phyloP scores from a whole-genome alignment of 1,284 basidiomycete genomes.

The Cutaneotrichosporon dermatis region DNA sequence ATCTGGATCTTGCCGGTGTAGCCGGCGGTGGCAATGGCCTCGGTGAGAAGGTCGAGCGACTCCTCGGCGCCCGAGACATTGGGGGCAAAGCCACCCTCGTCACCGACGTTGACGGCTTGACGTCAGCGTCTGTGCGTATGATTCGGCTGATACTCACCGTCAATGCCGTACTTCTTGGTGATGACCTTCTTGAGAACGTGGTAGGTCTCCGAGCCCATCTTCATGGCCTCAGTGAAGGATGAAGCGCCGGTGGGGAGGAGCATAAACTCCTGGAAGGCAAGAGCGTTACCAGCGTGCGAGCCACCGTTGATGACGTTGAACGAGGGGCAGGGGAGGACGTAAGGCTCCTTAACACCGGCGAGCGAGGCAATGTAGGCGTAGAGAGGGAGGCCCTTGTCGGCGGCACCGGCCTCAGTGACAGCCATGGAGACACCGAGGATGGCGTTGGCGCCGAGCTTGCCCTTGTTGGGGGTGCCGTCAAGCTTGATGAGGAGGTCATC shows the following conservation, averaged over 20 bases:
- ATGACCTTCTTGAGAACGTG: slow-evolving; percentile 99
- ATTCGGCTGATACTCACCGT: slow-evolving; percentile 51
- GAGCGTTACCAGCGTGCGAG: slow-evolving; percentile 98
- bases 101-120: slow-evolving; percentile 87
- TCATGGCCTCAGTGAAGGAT: slow-evolving; percentile 94
- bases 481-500: slow-evolving; percentile 99
- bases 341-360: slow-evolving; percentile 89
- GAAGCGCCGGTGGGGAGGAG: slow-evolving; percentile 89
- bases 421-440: slow-evolving; percentile 99
- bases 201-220: slow-evolving; percentile 97
- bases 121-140: not conserved
- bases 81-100: slow-evolving; percentile 99
- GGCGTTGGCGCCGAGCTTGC: slow-evolving; percentile 98
- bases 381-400: slow-evolving; percentile 87
- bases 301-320: slow-evolving; percentile 99
- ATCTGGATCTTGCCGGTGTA: slow-evolving; percentile 99
- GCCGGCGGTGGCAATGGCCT: slow-evolving; percentile 95
- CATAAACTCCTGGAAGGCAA: slow-evolving; percentile 99
- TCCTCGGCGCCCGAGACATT: slow-evolving; percentile 97
- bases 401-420: slow-evolving; percentile 87
- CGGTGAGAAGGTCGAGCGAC: slow-evolving; percentile 89
- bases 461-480: slow-evolving; percentile 97
- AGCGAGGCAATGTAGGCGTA: slow-evolving; percentile 96
- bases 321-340: slow-evolving; percentile 81
- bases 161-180: slow-evolving; percentile 97